A percentile compares a stretch with the other conserved stretches of the same genome.
Conservation (phyloP, 306 rosid species). For the Vicia faba region DNA sequence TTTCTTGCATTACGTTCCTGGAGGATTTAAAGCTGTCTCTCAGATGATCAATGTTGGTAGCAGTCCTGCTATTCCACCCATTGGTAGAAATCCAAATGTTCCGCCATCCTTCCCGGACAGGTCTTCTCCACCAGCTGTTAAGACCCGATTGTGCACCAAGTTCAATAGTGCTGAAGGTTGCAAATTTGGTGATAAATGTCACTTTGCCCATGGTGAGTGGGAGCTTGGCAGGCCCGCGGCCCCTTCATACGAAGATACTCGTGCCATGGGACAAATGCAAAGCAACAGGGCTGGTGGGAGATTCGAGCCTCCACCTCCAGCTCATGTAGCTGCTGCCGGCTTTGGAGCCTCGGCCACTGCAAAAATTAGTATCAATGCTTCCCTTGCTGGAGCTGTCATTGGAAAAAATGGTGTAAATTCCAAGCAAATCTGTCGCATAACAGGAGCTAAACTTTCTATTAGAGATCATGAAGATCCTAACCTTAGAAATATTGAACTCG, state of each 20-base stretch:
- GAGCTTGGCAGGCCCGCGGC: conserved; percentile 75
- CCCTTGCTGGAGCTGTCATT: conserved; percentile 83
- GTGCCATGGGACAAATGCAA: conserved; percentile 50
- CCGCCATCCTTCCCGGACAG: conserved; percentile 78
- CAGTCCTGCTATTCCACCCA: conserved; percentile 54
- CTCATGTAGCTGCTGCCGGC: conserved; percentile 63
- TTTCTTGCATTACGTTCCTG: conserved; percentile 84
- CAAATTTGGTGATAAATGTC: conserved; percentile 87
- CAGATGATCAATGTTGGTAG: conserved; percentile 64
- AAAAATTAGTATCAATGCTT: conserved; percentile 75
- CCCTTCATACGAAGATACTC: conserved; percentile 67
- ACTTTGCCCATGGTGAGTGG: conserved; percentile 62
- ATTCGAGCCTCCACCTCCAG: conserved; percentile 45
- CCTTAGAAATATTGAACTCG: conserved; percentile 82
- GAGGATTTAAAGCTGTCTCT: conserved; percentile 75
- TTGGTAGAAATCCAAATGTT: conserved; percentile 49
- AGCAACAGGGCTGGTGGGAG: conserved; percentile 63
- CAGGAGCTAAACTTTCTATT: conserved; percentile 79
- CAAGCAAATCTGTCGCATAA: conserved; percentile 75
- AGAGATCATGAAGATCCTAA: conserved; percentile 79
- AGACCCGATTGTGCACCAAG: conserved; percentile 83
- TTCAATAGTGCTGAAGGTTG: conserved; percentile 80
- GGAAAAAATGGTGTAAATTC: conserved; percentile 85
- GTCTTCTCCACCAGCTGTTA: conserved; percentile 71
- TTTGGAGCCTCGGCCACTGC: conserved; percentile 85